phyloP scores from a whole-genome alignment of 768 basidiomycete species.

The Hydnomerulius pinastri region DNA sequence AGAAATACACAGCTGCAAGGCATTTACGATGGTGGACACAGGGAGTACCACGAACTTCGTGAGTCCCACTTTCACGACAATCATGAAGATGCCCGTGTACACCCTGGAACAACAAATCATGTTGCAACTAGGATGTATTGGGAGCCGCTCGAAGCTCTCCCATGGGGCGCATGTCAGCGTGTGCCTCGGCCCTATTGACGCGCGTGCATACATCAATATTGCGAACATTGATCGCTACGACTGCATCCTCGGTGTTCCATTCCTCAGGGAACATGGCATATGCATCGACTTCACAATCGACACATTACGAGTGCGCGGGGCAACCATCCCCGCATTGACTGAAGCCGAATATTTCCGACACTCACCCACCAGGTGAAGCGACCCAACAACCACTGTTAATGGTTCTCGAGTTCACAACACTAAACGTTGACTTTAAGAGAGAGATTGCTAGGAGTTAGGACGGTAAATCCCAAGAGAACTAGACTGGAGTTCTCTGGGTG shows the following conservation, averaged over 20 bases:
- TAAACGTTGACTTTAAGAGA: too few species aligned
- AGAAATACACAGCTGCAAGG: slow-evolving; percentile 3
- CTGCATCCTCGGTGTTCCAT: slow-evolving; percentile 37
- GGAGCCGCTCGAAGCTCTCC: slow-evolving; percentile 31
- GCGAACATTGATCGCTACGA: slow-evolving; percentile 40
- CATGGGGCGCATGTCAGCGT: slow-evolving; percentile 24
- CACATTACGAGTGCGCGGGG: not conserved
- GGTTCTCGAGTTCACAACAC: too few species aligned
- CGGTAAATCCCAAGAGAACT: too few species aligned
- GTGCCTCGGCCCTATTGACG: not conserved
- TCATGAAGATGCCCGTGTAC: slow-evolving; percentile 7
- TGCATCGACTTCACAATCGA: slow-evolving; percentile 14
- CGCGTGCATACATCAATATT: slow-evolving; percentile 31
- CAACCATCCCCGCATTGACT: not conserved
- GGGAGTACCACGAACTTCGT: slow-evolving; percentile 25
- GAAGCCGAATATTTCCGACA: too few species aligned
- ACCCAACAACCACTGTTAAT: too few species aligned
- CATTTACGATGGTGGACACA: slow-evolving; percentile 24
- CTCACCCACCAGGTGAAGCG: too few species aligned
- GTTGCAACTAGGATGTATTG: slow-evolving; percentile 35
- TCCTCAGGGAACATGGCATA: slow-evolving; percentile 16
- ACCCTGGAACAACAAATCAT: slow-evolving; percentile 15
- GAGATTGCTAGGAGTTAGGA: too few species aligned
- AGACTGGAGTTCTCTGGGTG: too few species aligned
- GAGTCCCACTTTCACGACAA: slow-evolving; percentile 20